A percentile compares a stretch with the other conserved stretches of the same genome.
phyloP scores from a whole-genome alignment of 2,329 filamentous ascomycete species.

The Lecanosticta acicola region DNA sequence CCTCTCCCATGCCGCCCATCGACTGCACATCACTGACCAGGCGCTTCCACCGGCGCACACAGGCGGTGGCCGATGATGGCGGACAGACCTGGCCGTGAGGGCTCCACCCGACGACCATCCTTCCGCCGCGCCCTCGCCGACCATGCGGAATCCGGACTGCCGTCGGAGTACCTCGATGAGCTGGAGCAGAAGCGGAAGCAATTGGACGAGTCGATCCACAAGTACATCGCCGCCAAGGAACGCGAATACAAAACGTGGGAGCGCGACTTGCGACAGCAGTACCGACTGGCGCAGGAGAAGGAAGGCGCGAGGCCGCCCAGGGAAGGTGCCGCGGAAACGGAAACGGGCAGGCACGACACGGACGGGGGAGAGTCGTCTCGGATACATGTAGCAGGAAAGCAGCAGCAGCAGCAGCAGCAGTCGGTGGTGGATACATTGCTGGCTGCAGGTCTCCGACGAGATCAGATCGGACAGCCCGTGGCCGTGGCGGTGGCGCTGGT shows the following conservation, averaged over 20 bases:
- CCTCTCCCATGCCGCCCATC: not conserved
- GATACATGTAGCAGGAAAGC: not conserved
- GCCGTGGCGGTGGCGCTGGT: conserved; percentile 12
- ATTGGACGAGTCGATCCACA: conserved; percentile 36
- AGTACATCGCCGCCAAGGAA: conserved; percentile 35
- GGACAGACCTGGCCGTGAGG: conserved; percentile 15
- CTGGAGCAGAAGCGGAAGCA: conserved; percentile 34
- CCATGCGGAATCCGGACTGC: conserved; percentile 22
- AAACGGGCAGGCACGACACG: not conserved
- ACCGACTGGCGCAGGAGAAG: conserved; percentile 11
- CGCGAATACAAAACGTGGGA: conserved; percentile 34
- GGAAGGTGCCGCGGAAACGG: conserved; percentile 11
- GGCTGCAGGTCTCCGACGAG: conserved; percentile 17
- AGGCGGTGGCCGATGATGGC: no score
- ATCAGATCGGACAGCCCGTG: conserved; percentile 18
- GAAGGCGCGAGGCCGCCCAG: conserved; percentile 5
- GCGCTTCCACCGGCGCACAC: conserved; percentile 7
- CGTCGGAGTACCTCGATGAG: conserved; percentile 28
- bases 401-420: conserved; percentile 12
- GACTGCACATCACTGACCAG: no score
- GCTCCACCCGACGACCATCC: conserved; percentile 16
- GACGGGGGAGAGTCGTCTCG: conserved; percentile 6
- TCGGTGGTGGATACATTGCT: conserved; percentile 22
- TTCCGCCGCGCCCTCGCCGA: conserved; percentile 19
- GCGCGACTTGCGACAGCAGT: conserved; percentile 27